Evolutionary conservation across 441 rosid species (phyloP).

Genomic region (Melastoma candidum): DNA sequence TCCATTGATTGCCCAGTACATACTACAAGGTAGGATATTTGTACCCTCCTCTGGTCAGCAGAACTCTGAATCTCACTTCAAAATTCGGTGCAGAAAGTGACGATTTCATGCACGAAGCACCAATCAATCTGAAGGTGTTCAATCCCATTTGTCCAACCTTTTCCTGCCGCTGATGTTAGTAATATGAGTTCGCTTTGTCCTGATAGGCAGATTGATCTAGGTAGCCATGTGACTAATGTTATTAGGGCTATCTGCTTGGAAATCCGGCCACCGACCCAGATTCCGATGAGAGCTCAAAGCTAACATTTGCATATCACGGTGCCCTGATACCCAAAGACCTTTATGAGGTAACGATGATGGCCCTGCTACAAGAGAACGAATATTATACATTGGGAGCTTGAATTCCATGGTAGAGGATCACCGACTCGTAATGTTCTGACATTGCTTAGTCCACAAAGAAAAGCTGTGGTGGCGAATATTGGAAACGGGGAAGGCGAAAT

Average conservation of each 20-base stretch:
- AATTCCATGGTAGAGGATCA: no score
- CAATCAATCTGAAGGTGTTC: constrained; percentile 22
- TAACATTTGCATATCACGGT: constrained; percentile 35
- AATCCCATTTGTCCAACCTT: constrained; percentile 8
- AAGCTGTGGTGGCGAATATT: constrained; percentile 23
- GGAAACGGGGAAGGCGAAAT: not conserved
- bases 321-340: constrained; percentile 39
- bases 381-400: no score
- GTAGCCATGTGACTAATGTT: not conserved
- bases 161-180: not conserved
- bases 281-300: constrained; percentile 24
- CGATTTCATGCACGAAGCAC: not conserved
- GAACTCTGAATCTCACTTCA: not conserved
- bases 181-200: not conserved
- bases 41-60: not conserved
- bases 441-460: constrained; percentile 17
- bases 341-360: constrained; percentile 20
- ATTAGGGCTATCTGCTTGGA: constrained; percentile 34
- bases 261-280: constrained; percentile 28
- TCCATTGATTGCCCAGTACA: constrained; percentile 31
- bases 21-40: constrained; percentile 24
- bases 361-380: no score
- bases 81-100: not conserved
- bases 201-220: not conserved
- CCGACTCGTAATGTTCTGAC: no score